Percentiles rank a stretch among this genome's conserved stretches.
Evolutionary conservation across 352 stramenopile species (phyloP).

Genomic region (Globisporangium splendens): DNA sequence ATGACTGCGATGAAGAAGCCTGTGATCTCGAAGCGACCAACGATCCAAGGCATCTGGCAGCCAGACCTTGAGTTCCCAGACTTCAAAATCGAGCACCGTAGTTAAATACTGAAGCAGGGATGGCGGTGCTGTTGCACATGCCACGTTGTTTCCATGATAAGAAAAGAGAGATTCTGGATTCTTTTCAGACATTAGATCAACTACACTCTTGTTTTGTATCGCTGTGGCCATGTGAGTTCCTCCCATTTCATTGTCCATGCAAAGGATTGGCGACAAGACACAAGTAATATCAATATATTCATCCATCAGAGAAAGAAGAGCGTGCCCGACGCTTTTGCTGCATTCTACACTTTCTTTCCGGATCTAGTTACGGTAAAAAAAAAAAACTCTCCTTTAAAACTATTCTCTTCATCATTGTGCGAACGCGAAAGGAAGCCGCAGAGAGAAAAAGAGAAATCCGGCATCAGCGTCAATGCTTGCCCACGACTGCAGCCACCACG

Average conservation of each 20-base stretch:
- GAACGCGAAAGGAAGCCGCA: neutral
- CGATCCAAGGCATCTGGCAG: slow-evolving; percentile 86
- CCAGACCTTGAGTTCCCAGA: slow-evolving; percentile 81
- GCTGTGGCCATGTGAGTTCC: neutral
- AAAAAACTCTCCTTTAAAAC: neutral
- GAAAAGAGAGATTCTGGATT: neutral
- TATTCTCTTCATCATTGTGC: neutral
- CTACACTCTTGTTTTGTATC: neutral
- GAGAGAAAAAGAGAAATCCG: neutral
- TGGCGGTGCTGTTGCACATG: neutral
- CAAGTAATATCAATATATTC: slow-evolving; percentile 20
- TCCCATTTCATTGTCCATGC: neutral
- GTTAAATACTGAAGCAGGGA: slow-evolving; percentile 21
- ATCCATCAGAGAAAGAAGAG: slow-evolving; percentile 3
- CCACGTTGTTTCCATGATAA: neutral
- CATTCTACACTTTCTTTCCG: neutral
- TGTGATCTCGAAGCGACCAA: slow-evolving; percentile 76
- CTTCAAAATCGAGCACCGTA: slow-evolving; percentile 76
- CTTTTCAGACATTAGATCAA: neutral
- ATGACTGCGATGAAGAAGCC: slow-evolving; percentile 86
- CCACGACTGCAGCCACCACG: neutral
- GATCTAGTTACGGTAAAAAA: neutral
- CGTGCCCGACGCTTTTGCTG: neutral
- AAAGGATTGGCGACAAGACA: neutral
- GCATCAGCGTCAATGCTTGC: neutral